Conservation (phyloP, 805 yeast species). For the Cyberlindnera meyerae region DNA sequence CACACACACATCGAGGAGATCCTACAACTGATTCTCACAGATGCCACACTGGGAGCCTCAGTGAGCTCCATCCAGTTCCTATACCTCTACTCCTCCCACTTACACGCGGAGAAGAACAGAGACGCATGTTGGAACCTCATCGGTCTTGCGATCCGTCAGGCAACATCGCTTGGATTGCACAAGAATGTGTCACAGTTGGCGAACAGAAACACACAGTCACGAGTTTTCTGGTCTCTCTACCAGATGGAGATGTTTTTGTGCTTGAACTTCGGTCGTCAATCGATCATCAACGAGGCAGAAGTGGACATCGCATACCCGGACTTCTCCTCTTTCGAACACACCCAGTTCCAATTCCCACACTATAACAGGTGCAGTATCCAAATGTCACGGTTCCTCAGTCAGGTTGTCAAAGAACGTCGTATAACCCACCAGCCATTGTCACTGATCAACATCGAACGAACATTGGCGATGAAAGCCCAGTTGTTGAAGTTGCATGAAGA, state of each 20-base stretch:
- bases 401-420: slow-evolving; percentile 37
- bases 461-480: slow-evolving; percentile 32
- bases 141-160: slow-evolving; percentile 44
- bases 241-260: slow-evolving; percentile 38
- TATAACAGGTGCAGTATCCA: slow-evolving; percentile 33
- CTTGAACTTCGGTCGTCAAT: slow-evolving; percentile 42
- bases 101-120: slow-evolving; percentile 40
- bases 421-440: slow-evolving; percentile 36
- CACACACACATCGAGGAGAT: slow-evolving; percentile 34
- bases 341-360: slow-evolving; percentile 15
- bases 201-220: slow-evolving; percentile 25
- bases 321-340: no score
- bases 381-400: slow-evolving; percentile 34
- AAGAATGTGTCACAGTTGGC: slow-evolving; percentile 28
- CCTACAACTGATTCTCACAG: slow-evolving; percentile 38
- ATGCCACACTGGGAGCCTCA: slow-evolving; percentile 40
- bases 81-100: slow-evolving; percentile 37
- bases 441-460: slow-evolving; percentile 35
- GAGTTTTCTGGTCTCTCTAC: slow-evolving; percentile 38
- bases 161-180: slow-evolving; percentile 45
- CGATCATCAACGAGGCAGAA: slow-evolving; percentile 40
- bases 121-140: slow-evolving; percentile 45
- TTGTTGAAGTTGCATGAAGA: slow-evolving; percentile 32
- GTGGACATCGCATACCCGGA: slow-evolving; percentile 39
- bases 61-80: slow-evolving; percentile 41